phyloP scores from a whole-genome alignment of 352 stramenopile genomes.

The Phytophthora podocarpi region DNA sequence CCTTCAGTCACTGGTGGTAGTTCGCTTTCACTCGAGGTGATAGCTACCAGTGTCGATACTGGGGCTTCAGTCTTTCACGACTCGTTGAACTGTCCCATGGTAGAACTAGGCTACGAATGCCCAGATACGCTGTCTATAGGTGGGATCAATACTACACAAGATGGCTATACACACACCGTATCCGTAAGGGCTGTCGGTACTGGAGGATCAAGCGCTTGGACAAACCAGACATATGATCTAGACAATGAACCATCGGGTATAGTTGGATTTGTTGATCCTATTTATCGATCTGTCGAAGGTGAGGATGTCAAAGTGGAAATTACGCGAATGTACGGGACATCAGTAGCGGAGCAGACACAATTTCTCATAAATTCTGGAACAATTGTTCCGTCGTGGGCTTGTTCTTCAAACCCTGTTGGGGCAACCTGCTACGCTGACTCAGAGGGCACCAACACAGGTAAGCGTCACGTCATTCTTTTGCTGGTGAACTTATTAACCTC shows the following conservation, averaged over 20 bases:
- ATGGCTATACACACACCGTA: slow-evolving; percentile 29
- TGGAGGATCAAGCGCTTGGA: slow-evolving; percentile 38
- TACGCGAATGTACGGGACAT: slow-evolving; percentile 34
- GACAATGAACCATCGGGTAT: slow-evolving; percentile 25
- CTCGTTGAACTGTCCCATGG: slow-evolving; percentile 3
- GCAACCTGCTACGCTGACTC: slow-evolving; percentile 15
- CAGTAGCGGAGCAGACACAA: slow-evolving; percentile 7
- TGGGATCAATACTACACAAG: slow-evolving; percentile 3
- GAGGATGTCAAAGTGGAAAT: slow-evolving; percentile 23
- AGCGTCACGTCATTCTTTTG: neutral
- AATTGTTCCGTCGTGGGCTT: slow-evolving; percentile 9
- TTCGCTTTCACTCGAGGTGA: slow-evolving; percentile 17
- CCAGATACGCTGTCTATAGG: slow-evolving; percentile 19
- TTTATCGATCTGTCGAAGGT: slow-evolving; percentile 24
- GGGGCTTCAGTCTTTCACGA: neutral
- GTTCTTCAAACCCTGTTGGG: slow-evolving; percentile 1
- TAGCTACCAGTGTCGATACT: slow-evolving; percentile 1
- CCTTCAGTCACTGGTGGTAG: slow-evolving; percentile 20
- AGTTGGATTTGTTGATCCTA: slow-evolving; percentile 19
- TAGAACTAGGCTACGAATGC: slow-evolving; percentile 19
- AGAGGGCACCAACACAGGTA: slow-evolving; percentile 30
- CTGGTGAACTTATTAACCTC: neutral
- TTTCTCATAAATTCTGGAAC: slow-evolving; percentile 24
- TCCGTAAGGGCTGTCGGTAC: slow-evolving; percentile 34
- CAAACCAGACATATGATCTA: slow-evolving; percentile 19